Evolutionary conservation across 108 stramenopile genomes (phyloP), one percentile per base, ranked within the genome.

Genomic region (Discostella stelligeroides): DNA sequence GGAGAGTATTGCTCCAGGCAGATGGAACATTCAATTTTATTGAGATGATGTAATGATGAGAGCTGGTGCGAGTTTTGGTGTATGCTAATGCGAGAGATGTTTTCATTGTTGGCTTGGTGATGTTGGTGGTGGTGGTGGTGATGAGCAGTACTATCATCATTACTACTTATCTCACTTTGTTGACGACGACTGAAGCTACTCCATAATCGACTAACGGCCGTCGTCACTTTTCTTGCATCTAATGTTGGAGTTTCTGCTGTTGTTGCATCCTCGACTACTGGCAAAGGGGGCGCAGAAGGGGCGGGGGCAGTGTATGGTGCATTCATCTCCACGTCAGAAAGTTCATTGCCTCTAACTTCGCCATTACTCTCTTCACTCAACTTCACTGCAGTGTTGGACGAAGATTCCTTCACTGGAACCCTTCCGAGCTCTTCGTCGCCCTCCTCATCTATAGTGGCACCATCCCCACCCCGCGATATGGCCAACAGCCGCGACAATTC

Each of bases 341-440:
- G 13, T 45, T 4, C 5, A 39, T 13, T 34, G 25, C 17, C 4
- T 28, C n/a, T 4, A 5, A 11, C 10, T 4, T n/a, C 57, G 15
- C 29, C 29, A 29, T 3, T 30, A 29, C 15, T 34, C 34, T 34
- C 34, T 34, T 34, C 34, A 3, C 34, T 5, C 6, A 34, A 3
- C 34, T 34, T 34, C 6, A 34, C 6, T 34, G 34, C 34, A 34
- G 34, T 3, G 34, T 34, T 34, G 5, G 23, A 64, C 21, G 13
- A 18, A 2, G 34, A 34, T 34, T 34, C 34, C 34, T 6, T 34
- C 34, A 34, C 34, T 34, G 3, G 34, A 34, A 34, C 6, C 6
- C 34, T 3, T 34, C 76, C 76, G 17, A 70, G 47, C 54, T 78
- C 76, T 60, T 78, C 76, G 41, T 70, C 76, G 41, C 66, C 43